A percentile compares a stretch with the other conserved stretches of the same genome.
Conservation (phyloP, 1,139 yeast genomes). For the Geotrichum phurueaensis region DNA sequence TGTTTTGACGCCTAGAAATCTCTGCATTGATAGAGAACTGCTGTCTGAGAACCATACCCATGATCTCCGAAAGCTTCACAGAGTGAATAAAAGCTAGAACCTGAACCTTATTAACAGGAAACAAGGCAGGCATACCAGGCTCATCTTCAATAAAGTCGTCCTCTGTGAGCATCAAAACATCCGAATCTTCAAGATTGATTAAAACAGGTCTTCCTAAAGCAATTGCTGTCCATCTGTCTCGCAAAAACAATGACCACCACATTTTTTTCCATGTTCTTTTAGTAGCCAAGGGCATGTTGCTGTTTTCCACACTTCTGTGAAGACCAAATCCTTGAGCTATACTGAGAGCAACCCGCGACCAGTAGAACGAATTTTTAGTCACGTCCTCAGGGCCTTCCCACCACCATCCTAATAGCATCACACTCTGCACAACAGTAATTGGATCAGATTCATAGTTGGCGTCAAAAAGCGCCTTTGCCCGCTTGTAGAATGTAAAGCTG, state of each 20-base stretch:
- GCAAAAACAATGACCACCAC: constrained; percentile 76
- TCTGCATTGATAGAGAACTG: constrained; percentile 70
- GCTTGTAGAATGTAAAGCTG: constrained; percentile 59
- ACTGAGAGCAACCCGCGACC: constrained; percentile 69
- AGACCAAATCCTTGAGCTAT: constrained; percentile 78
- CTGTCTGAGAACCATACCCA: constrained; percentile 64
- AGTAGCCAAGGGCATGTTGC: constrained; percentile 38
- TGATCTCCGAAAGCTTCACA: constrained; percentile 65
- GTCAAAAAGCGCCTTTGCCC: constrained; percentile 74
- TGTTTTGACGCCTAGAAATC: constrained; percentile 42
- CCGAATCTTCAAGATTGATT: constrained; percentile 69
- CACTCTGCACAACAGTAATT: constrained; percentile 58
- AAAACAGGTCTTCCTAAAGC: constrained; percentile 72
- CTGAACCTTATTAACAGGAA: constrained; percentile 46
- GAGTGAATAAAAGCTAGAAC: constrained; percentile 57
- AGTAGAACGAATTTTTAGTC: constrained; percentile 65
- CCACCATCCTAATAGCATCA: constrained; percentile 60
- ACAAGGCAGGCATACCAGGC: constrained; percentile 41
- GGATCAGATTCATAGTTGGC: constrained; percentile 70
- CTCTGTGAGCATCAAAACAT: constrained; percentile 63
- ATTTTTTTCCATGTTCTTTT: constrained; percentile 60
- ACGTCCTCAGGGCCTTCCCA: constrained; percentile 80
- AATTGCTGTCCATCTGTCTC: constrained; percentile 63
- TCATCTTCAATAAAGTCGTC: constrained; percentile 62
- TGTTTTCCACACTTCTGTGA: constrained; percentile 45